These are phyloP conservation scores for Lycium ferocissimum DNA, from an alignment of 257 asterid species.

Conservation along the genomic window DNA sequence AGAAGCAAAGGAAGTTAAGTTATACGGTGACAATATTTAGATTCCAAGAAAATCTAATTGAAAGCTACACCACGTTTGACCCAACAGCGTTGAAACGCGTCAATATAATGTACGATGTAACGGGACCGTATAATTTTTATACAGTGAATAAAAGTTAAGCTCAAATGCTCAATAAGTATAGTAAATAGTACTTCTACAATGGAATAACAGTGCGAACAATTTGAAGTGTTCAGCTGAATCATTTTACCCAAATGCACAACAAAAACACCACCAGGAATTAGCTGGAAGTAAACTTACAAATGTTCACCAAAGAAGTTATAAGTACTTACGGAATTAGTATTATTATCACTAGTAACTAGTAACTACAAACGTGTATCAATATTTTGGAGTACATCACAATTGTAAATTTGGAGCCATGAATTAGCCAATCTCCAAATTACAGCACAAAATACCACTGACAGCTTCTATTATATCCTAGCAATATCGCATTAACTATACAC, in stretches of 20 bases:
- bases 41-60: no score
- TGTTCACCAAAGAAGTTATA: not conserved
- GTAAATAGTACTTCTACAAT: no score
- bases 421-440: not conserved
- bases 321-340: not conserved
- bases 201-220: not conserved
- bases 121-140: no score
- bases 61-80: not conserved
- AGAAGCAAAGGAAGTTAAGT: no score
- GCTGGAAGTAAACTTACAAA: not conserved
- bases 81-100: not conserved
- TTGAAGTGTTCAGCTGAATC: not conserved
- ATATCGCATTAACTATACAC: not conserved
- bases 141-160: no score
- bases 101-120: not conserved
- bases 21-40: no score
- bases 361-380: not conserved
- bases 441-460: not conserved
- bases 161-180: no score
- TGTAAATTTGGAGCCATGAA: constrained; percentile 5
- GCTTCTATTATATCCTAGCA: not conserved
- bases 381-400: not conserved
- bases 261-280: not conserved
- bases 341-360: not conserved
- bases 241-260: not conserved